Evolutionary conservation across 176 grass and related monocot species (phyloP), one percentile per base, ranked within the genome.

Genomic region (Phragmites australis): DNA sequence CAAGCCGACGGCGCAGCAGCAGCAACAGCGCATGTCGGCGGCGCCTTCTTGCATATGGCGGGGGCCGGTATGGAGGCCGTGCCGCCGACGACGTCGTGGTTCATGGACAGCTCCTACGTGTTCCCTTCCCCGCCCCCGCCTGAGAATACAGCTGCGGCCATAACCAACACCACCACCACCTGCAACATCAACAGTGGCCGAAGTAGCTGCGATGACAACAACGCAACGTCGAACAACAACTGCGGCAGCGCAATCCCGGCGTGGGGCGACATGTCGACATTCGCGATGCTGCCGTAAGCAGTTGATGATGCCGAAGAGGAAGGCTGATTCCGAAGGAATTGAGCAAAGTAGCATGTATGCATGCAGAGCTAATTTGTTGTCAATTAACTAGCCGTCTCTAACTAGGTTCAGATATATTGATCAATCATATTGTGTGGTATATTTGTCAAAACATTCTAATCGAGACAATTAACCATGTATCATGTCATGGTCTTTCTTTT

Each of bases 301-400:
- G 18, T 50, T 49, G 13, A 43, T 1, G 12, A 9, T 26, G 29
- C 3, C 8, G 15, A 60, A n/a, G 4, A 22, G 18, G 66, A 77
- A 21, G 15, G 66, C 88, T 85, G 56, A 82, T 86, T 86, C 88
- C 88, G 50, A 89, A 89, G 83, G 88, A 89, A 86, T 86, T 82
- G 71, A 78, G 70, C 76, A 80, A 81, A 37, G 0, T n/a, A 46
- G 70, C 19, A 37, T 74, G 29, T 48, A 29, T 34, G 59, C 34
- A 37, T 37, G 34, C 34, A 37, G 67, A 4, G 65, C 25, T 73
- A 71, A 71, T 83, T 78, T 52, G 40, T 80, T 22, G 50, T 43
- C 78, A 47, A 44, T 83, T 80, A 67, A 61, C 23, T 68, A 51
- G 44, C 15, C 30, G 37, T 65, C 39, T 76, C 77, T 85, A 76